These are phyloP conservation scores for Cymbidium sinense DNA, from an alignment of 106 monocot genomes.

Conservation along the genomic window DNA sequence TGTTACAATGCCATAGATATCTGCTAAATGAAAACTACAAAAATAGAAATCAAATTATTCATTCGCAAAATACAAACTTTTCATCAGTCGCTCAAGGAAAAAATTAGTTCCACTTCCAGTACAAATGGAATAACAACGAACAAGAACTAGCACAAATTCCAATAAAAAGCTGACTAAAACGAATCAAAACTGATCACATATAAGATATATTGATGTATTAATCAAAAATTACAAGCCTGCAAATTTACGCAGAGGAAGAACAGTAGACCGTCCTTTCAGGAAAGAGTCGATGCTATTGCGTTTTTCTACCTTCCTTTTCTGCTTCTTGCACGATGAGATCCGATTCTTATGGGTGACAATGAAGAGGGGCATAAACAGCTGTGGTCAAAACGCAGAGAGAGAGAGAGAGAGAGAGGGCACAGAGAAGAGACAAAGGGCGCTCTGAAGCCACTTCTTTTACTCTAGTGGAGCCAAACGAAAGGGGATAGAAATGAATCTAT, in stretches of 20 bases:
- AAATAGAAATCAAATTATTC: background rate
- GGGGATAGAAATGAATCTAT: background rate
- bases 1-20: background rate
- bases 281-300: background rate
- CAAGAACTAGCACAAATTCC: background rate
- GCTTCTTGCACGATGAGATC: background rate
- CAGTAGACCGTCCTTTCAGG: background rate
- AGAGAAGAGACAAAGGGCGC: background rate
- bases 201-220: background rate
- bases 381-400: background rate
- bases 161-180: slow-evolving; percentile 3
- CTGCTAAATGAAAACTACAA: background rate
- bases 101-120: background rate
- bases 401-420: background rate
- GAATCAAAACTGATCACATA: background rate
- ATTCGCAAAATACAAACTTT: background rate
- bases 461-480: background rate
- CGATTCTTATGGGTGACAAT: background rate
- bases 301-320: background rate
- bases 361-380: background rate
- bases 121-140: background rate
- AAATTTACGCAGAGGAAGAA: background rate
- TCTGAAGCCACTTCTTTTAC: slow-evolving; percentile 1
- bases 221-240: background rate
- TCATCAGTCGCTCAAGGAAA: background rate